Base-by-base conservation (phyloP, 306 rosid species). In the Oemleria cerasiformis region DNA sequence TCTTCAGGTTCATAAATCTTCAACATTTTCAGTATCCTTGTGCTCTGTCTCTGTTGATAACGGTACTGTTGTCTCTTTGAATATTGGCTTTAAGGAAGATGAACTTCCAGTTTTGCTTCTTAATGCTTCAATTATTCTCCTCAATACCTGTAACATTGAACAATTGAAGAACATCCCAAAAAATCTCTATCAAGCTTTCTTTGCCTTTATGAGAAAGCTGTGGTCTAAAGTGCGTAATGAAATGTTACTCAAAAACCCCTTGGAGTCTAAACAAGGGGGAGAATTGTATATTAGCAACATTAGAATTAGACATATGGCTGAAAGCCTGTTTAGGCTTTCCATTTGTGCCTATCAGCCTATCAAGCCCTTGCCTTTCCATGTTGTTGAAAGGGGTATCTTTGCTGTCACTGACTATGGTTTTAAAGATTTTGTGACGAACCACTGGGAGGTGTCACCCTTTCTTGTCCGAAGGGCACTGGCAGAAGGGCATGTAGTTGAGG, bases 271-370 rank as follows among this genome's bases (percentile, higher is more conserved):
- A 20, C 78, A 60, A 61, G 84, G 63, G 79, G 84, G 72, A 34
- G 39, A 17, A 45, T 50, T 80, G 68, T 73, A 75, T 75, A 61
- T 67, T 58, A 84, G 94, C 75, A 77, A 76, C 71, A 69, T 88
- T 80, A 81, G 78, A 62, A 75, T 79, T 56, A 67, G 82, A 74
- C 81, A 83, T 76, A 77, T 92, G 70, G 89, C 94, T 14, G 92
- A 82, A 68, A 74, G 86, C 71, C 80, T 89, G 62, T 92, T 92
- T 79, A 81, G 89, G 90, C 90, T 92, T 68, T 89, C 96, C 54
- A 64, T 83, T 65, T 45, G 70, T 67, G 67, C 67, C 16, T 63
- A 70, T 74, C 85, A 40, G 61, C 68, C 43, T 68, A 67, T 56
- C 54, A 56, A 36, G 36, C 34, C 77, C 16, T 30, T 89, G 73